Conservation (phyloP, 352 stramenopile species). For the Globisporangium emineosum region DNA sequence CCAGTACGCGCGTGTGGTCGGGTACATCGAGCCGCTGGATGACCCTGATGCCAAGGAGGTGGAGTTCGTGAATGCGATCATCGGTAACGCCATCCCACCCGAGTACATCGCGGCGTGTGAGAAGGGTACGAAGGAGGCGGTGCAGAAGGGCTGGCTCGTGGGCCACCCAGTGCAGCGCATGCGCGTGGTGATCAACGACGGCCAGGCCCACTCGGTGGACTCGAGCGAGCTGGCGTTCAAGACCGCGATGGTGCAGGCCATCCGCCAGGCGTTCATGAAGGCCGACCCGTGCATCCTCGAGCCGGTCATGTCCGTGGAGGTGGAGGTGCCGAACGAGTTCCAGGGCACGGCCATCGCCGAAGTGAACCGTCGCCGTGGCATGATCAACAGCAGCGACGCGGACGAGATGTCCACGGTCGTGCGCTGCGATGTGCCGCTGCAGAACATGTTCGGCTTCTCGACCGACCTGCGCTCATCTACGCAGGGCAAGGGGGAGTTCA, state of each 20-base stretch:
- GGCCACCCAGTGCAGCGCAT: constrained; percentile 93
- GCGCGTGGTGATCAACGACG: constrained; percentile 88
- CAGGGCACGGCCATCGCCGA: constrained; percentile 93
- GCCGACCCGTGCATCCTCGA: constrained; percentile 93
- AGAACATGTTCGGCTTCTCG: constrained; percentile 99
- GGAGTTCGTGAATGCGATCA: constrained; percentile 97
- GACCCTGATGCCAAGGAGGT: constrained; percentile 77
- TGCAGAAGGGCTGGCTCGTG: constrained; percentile 94
- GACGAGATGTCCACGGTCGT: constrained; percentile 93
- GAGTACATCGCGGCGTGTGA: constrained; percentile 98
- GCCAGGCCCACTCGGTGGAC: constrained; percentile 96
- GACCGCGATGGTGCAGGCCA: constrained; percentile 93
- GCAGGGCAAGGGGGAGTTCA: constrained; percentile 98
- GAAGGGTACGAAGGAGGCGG: constrained; percentile 96
- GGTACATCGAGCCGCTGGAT: constrained; percentile 96
- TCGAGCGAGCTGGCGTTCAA: constrained; percentile 98
- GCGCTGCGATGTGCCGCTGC: constrained; percentile 94
- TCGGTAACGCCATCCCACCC: constrained; percentile 98
- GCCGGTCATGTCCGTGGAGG: constrained; percentile 95
- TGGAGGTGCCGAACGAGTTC: constrained; percentile 94
- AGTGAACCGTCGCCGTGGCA: constrained; percentile 92
- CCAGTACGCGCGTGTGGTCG: constrained; percentile 96
- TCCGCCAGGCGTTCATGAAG: constrained; percentile 94
- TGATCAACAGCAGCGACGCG: constrained; percentile 96
- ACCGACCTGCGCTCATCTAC: constrained; percentile 95